Conservation (phyloP, 2,329 filamentous ascomycete genomes). For the Parastagonospora avenae region DNA sequence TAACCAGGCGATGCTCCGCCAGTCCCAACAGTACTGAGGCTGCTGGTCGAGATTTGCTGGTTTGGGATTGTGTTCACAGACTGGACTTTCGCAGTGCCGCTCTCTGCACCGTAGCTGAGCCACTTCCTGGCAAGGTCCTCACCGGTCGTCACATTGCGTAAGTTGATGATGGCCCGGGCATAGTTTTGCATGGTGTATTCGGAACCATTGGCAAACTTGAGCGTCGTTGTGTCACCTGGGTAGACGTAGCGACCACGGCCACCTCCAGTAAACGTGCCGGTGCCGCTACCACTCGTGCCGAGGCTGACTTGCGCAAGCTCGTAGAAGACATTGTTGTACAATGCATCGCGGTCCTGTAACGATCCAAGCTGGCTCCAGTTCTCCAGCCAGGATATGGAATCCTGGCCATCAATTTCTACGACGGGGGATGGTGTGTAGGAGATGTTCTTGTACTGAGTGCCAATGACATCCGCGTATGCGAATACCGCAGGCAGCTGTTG, state of each 20-base stretch:
- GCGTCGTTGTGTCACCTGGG: conserved; percentile 50
- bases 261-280: conserved; percentile 52
- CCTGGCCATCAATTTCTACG: conserved; percentile 60
- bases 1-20: conserved; percentile 47
- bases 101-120: conserved; percentile 37
- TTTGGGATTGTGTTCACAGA: background rate
- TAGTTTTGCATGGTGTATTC: conserved; percentile 49
- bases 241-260: conserved; percentile 52
- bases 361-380: conserved; percentile 53
- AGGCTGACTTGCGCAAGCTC: conserved; percentile 51
- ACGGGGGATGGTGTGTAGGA: conserved; percentile 58
- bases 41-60: conserved; percentile 11
- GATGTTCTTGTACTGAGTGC: conserved; percentile 50
- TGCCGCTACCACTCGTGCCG: conserved; percentile 46
- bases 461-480: conserved; percentile 54
- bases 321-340: conserved; percentile 60
- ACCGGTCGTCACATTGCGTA: conserved; percentile 48
- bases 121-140: conserved; percentile 47
- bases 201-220: conserved; percentile 54
- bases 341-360: conserved; percentile 63
- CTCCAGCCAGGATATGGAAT: conserved; percentile 56
- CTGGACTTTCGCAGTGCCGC: background rate
- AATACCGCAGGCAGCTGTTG: conserved; percentile 63
- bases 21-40: conserved; percentile 8
- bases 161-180: conserved; percentile 46